Evolutionary conservation across 148 eudicot species (phyloP), one percentile per base, ranked within the genome.

Genomic region (Selenicereus undatus): DNA sequence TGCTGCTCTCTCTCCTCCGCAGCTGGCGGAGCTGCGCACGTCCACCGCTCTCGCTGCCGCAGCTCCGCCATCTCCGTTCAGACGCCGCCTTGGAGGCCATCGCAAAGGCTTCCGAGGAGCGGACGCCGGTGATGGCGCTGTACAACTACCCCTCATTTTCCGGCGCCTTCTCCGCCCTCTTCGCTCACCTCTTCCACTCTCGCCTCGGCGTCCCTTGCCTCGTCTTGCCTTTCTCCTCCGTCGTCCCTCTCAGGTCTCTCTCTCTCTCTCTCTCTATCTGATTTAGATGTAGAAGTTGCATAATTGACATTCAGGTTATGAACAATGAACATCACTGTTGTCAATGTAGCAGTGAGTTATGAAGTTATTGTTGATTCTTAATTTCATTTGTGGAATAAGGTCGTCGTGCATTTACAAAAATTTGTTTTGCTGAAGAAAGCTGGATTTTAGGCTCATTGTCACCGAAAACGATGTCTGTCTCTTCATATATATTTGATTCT

Each of bases 71-170:
- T 5, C 90, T 92, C 71, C 91, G 98, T 75, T 95, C 98, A 69
- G 89, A 88, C 74, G 87, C 93, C 11, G 91, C 91, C 0, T 60
- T 95, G 71, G 90, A 90, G 84, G 92, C 94, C 20, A 86, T 93
- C 75, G 79, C 81, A 10, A 84, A 51, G 81, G 96, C 96, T 74
- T 81, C 92, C 51, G 83, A 84, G 68, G 79, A 83, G 0, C 84
- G 82, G 65, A 87, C 90, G 18, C 89, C 89, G 74, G 85, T 82
- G 85, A 10, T 95, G 13, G 97, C 86, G 21, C 81, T 95, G 3
- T 95, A 95, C 91, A 91, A 93, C 48, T 93, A 95, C 80, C 94
- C 98, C 10, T 92, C 98, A 0, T 88, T 95, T 52, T 93, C 98
- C 70, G 98, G 97, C 76, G 97, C 93, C 11, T 90, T 86, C 69